Evolutionary conservation across 352 stramenopile genomes (phyloP), one percentile per base, ranked within the genome.

Genomic region (Phytophthora pseudosyringae): DNA sequence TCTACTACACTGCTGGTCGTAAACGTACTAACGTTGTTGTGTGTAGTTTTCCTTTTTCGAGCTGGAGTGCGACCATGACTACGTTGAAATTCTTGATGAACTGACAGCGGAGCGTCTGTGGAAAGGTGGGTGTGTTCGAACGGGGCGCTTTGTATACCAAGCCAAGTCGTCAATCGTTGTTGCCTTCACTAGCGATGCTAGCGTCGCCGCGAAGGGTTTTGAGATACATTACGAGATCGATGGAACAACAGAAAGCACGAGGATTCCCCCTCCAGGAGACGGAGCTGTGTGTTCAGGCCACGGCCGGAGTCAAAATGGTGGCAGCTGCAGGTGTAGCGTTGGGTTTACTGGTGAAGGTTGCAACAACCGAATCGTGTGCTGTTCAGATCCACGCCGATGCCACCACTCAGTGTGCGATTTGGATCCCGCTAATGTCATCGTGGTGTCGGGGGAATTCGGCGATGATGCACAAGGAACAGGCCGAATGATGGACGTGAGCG

Each of bases 1-100:
- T 21, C 21, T 21, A 21, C 28, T n/a, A 21, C 33, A 43, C 29
- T 21, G 57, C 43, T 3, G 12, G 5, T 21, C 3, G 7, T 8
- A 40, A 3, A n/a, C 11, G 18, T 26, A 10, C 21, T 40, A 29
- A 31, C 13, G 18, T 48, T 43, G 12, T 25, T 21, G 51, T 4
- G 26, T 43, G 12, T 29, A 78, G 60, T 71, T 78, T 48, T 53
- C 52, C 9, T 45, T 21, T 0, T 93, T 93, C 46, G 72, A 86
- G 29, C 72, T 90, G 3, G 83, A 93, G 48, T 91, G 83, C 31
- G 78, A 93, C 39, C 81, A 93, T 41, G 83, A 93, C 49, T 58
- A 59, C 0, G 39, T 93, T 12, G 65, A 67, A n/a, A 75, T 93
- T n/a, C 52, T 74, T 16, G 67, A 78, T 12, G 36, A 38, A 3